Evolutionary conservation across 306 rosid species (phyloP), one percentile per base, ranked within the genome.

Genomic region (Pterocarpus santalinus): DNA sequence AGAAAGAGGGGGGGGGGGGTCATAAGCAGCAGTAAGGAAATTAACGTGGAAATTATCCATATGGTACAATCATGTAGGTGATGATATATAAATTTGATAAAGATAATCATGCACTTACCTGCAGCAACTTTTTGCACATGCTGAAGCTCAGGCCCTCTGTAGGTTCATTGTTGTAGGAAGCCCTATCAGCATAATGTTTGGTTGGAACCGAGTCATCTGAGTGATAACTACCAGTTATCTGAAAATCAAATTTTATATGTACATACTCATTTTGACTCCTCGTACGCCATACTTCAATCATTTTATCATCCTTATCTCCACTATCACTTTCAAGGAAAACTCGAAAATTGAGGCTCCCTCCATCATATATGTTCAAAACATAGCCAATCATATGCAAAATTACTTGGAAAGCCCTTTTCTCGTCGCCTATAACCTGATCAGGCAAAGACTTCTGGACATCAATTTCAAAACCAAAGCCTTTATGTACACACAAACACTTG

Each of bases 301-400:
- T 49, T 76, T 47, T 78, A 69, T 86, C 89, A 85, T 85, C 88
- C 67, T 62, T 91, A 12, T 86, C 78, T n/a, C 83, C 88, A 63
- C 69, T 32, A 64, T 65, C 77, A 71, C 73, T 88, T 47, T 76
- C 88, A 55, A 39, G 60, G 17, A 61, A 81, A 56, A 88, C 91
- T 44, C 85, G 85, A 75, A 93, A 90, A 69, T 52, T 38, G 80
- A 90, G 82, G 35, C 75, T 81, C 66, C 86, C 90, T 72, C 88
- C 76, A 0, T 82, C 76, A 72, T 84, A 41, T n/a, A 78, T 36
- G 78, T 82, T 85, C 77, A 91, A 70, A 16, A 93, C 86, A 81
- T 85, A 82, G 13, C 95, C 96, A 56, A 90, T 83, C 88, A 93
- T 87, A 72, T 91, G 97, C 86, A 93, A 71, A 70, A 93, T 88